Conservation (phyloP, 2,329 filamentous ascomycete genomes). For the Claviceps lovelessii region DNA sequence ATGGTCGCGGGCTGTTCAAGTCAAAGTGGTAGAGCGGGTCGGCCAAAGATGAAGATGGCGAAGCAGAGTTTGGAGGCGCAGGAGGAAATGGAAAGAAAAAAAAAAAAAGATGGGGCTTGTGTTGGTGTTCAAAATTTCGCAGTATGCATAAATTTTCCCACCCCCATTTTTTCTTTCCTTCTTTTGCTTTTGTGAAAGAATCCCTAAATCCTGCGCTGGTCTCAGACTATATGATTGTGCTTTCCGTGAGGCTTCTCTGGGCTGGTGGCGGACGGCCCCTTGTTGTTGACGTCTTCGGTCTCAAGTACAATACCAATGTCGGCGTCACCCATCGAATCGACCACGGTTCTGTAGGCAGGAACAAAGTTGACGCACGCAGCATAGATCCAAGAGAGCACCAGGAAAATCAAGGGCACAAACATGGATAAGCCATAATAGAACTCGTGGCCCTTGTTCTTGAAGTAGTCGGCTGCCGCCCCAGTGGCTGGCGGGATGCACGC, state of each 20-base stretch:
- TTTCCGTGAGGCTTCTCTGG: neutral
- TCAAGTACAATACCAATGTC: slow-evolving; percentile 22
- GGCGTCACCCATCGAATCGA: slow-evolving; percentile 40
- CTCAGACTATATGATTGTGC: neutral
- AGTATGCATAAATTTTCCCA: too few species aligned
- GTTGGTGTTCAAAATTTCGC: neutral
- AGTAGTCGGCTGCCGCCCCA: slow-evolving; percentile 50
- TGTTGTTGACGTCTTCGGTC: neutral
- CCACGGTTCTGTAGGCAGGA: slow-evolving; percentile 45
- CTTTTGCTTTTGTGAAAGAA: too few species aligned
- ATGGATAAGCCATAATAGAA: slow-evolving; percentile 44
- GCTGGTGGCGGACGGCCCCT: neutral
- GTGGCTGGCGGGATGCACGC: slow-evolving; percentile 60
- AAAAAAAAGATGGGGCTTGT: neutral
- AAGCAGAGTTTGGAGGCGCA: neutral
- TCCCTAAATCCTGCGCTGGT: too few species aligned
- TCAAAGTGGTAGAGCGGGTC: neutral
- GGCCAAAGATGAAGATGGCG: neutral
- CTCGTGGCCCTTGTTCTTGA: slow-evolving; percentile 12
- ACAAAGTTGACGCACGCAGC: slow-evolving; percentile 51
- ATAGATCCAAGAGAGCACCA: slow-evolving; percentile 42
- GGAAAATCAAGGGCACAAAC: slow-evolving; percentile 49
- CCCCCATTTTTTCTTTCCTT: too few species aligned
- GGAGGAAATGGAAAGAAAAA: too few species aligned
- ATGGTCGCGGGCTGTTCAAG: neutral